A percentile compares a stretch with the other conserved stretches of the same genome.
These are phyloP conservation scores for Asterionellopsis glacialis DNA, from an alignment of 108 stramenopile genomes.

Conservation along the genomic window DNA sequence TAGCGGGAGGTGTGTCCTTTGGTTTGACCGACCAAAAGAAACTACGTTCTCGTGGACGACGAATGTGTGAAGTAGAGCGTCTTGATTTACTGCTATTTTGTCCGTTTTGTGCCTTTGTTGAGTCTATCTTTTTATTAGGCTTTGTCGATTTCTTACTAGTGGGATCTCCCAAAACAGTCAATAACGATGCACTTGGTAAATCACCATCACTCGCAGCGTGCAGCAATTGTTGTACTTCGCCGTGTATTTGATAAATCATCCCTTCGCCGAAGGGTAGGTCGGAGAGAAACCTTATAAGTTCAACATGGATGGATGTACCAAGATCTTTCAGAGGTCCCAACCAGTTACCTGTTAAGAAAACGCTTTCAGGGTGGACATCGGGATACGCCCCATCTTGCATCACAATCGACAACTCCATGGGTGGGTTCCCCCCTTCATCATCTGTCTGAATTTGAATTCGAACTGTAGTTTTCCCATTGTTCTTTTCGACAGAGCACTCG, in stretches of 20 bases:
- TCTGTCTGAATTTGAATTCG: constrained; percentile 28
- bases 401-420: constrained; percentile 17
- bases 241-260: constrained; percentile 67
- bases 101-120: too few relatives aligned
- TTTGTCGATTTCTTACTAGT: too few relatives aligned
- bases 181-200: constrained; percentile 1
- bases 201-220: constrained; percentile 28
- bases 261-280: constrained; percentile 33
- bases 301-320: constrained; percentile 35
- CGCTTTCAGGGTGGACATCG: constrained; percentile 11
- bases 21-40: constrained; percentile 67
- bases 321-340: constrained; percentile 6
- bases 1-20: constrained; percentile 50
- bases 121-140: too few relatives aligned
- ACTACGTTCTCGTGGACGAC: constrained; percentile 41
- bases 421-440: constrained; percentile 10
- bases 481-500: constrained; percentile 21
- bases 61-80: not conserved
- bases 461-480: constrained; percentile 11
- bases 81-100: too few relatives aligned
- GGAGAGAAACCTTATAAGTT: constrained; percentile 32
- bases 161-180: not conserved
- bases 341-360: constrained; percentile 8
- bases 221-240: constrained; percentile 41
- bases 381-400: constrained; percentile 19